Conservation (phyloP, 441 rosid species). For the Sinapis alba region DNA sequence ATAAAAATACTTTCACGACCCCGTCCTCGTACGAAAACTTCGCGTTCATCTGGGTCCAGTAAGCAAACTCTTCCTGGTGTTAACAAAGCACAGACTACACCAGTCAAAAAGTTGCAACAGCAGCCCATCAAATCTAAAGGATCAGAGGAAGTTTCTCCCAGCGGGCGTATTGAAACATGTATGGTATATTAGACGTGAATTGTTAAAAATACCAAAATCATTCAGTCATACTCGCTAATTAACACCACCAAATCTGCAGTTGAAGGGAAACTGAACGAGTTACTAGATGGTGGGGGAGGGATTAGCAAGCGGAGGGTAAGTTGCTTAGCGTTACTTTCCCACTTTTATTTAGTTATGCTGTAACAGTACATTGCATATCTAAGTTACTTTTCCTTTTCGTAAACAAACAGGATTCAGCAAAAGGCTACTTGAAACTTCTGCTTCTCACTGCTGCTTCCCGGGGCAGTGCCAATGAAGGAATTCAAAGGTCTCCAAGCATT, state of each 20-base stretch:
- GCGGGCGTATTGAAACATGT: slow-evolving; percentile 63
- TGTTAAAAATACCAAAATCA: slow-evolving; percentile 14
- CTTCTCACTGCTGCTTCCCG: slow-evolving; percentile 94
- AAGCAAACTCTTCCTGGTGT: slow-evolving; percentile 55
- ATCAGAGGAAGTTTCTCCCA: slow-evolving; percentile 58
- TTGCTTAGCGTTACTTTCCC: slow-evolving; percentile 22
- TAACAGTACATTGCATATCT: slow-evolving; percentile 3
- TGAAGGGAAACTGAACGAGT: slow-evolving; percentile 93
- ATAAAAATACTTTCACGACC: slow-evolving; percentile 53
- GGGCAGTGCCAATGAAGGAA: slow-evolving; percentile 76
- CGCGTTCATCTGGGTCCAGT: slow-evolving; percentile 57
- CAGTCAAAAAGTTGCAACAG: slow-evolving; percentile 55
- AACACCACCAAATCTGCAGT: slow-evolving; percentile 55
- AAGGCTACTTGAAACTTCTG: slow-evolving; percentile 93
- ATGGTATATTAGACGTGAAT: slow-evolving; percentile 27
- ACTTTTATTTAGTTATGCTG: neutral
- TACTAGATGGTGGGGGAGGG: slow-evolving; percentile 95
- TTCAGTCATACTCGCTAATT: slow-evolving; percentile 9
- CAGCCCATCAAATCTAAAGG: slow-evolving; percentile 61
- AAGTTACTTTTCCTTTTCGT: slow-evolving; percentile 21
- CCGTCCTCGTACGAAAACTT: slow-evolving; percentile 62
- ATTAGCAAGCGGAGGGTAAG: slow-evolving; percentile 94
- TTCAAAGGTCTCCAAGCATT: slow-evolving; percentile 69
- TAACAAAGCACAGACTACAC: slow-evolving; percentile 56
- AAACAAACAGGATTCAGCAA: slow-evolving; percentile 77